phyloP scores from a whole-genome alignment of 257 asterid genomes.

The Solanum commersonii region DNA sequence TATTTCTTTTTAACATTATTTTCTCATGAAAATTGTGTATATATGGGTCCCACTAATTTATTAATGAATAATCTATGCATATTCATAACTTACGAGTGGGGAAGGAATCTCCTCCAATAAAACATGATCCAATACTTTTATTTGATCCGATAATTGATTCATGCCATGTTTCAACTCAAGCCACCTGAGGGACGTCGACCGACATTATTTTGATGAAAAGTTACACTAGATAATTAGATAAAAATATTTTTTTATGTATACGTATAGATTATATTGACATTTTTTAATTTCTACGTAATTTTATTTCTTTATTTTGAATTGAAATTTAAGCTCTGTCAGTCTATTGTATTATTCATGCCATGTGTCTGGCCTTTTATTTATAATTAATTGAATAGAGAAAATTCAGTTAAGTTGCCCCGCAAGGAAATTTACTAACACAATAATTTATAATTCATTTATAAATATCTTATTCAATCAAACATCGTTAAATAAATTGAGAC shows the following conservation, averaged over 20 bases:
- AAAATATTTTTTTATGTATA: too few species aligned
- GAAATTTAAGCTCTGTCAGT: too few species aligned
- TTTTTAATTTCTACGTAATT: too few species aligned
- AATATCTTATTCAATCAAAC: too few species aligned
- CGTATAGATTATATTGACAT: too few species aligned
- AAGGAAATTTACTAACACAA: too few species aligned
- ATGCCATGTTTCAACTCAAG: neutral
- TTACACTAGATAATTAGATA: too few species aligned
- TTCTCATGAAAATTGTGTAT: neutral
- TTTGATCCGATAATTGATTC: neutral
- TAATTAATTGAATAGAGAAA: neutral
- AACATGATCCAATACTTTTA: neutral
- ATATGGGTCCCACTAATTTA: neutral
- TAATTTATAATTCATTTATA: too few species aligned
- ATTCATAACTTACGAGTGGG: neutral
- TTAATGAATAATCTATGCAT: neutral
- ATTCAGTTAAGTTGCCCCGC: neutral
- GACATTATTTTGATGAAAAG: too few species aligned
- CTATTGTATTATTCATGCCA: neutral
- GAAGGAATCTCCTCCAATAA: neutral
- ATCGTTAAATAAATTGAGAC: too few species aligned
- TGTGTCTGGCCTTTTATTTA: neutral
- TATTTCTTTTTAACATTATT: neutral
- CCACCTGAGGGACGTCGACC: rapidly evolving
- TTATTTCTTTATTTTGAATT: too few species aligned